Percentiles rank a stretch among this genome's conserved stretches.
Conservation (phyloP, 129 eudicot species). For the Escallonia rubra region DNA sequence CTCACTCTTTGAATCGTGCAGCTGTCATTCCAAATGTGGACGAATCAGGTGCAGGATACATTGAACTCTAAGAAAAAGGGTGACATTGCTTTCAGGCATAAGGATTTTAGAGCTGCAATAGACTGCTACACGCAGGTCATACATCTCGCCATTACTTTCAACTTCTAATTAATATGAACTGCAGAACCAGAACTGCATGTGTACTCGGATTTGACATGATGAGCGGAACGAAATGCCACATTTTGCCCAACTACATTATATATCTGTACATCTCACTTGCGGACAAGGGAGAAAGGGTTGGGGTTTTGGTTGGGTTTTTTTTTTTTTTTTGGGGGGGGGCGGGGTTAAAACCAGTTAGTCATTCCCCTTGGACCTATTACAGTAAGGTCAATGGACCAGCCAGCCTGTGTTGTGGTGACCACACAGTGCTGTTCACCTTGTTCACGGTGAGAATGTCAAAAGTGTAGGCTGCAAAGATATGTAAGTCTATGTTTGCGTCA, state of each 20-base stretch:
- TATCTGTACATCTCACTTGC: too few relatives aligned
- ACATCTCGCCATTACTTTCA: neutral
- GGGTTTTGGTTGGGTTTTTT: too few relatives aligned
- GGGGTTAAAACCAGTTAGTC: too few relatives aligned
- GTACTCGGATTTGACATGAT: neutral
- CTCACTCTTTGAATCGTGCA: conserved; percentile 18
- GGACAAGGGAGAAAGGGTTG: too few relatives aligned
- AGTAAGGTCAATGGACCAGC: too few relatives aligned
- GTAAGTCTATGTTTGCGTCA: too few relatives aligned
- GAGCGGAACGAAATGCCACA: neutral
- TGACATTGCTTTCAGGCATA: conserved; percentile 80
- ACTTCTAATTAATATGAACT: neutral
- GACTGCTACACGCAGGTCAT: conserved; percentile 77
- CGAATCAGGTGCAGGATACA: conserved; percentile 84
- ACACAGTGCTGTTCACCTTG: too few relatives aligned
- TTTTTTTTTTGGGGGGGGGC: too few relatives aligned
- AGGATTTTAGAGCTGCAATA: conserved; percentile 73
- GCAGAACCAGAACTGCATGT: neutral
- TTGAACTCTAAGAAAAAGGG: conserved; percentile 89
- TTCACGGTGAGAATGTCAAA: too few relatives aligned
- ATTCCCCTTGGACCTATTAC: too few relatives aligned
- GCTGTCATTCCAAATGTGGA: conserved; percentile 97
- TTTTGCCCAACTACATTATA: neutral
- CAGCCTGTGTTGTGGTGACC: too few relatives aligned
- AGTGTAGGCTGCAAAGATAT: too few relatives aligned